Percentiles rank a stretch among this genome's conserved stretches.
Conservation (phyloP, 2,329 filamentous ascomycete species). For the Ustulina deusta region DNA sequence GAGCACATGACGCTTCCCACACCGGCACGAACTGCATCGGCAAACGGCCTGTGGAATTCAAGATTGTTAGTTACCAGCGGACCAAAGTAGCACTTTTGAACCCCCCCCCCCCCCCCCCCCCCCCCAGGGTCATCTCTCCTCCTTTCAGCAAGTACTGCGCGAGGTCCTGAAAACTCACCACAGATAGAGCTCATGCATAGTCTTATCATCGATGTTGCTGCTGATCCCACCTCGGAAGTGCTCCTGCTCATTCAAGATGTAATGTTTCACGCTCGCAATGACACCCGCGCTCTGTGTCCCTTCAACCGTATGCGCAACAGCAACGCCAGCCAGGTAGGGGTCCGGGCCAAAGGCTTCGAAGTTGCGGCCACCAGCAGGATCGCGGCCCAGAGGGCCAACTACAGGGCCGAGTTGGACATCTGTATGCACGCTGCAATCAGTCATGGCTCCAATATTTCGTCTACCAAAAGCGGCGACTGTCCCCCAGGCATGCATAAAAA, state of each 20-base stretch:
- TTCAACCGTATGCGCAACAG: conserved; percentile 77
- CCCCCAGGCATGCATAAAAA: background rate
- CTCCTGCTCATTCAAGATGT: conserved; percentile 74
- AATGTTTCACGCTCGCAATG: conserved; percentile 82
- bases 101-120: fast-evolving
- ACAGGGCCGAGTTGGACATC: conserved; percentile 75
- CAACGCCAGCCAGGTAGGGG: conserved; percentile 77
- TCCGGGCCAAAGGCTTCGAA: conserved; percentile 80
- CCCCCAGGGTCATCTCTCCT: too few species aligned
- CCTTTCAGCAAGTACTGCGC: background rate
- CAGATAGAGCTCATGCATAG: conserved; percentile 79
- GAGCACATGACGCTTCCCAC: conserved; percentile 74
- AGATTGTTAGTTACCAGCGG: conserved; percentile 3
- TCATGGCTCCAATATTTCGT: background rate
- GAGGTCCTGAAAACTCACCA: conserved; percentile 57
- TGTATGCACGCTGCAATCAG: conserved; percentile 19
- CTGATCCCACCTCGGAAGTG: conserved; percentile 41
- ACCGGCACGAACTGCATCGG: conserved; percentile 75
- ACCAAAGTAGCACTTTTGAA: background rate
- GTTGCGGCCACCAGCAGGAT: conserved; percentile 75
- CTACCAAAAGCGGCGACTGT: too few species aligned
- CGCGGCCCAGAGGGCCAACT: conserved; percentile 72
- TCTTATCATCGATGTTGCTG: conserved; percentile 75
- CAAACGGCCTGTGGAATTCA: conserved; percentile 69
- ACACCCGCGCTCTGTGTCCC: conserved; percentile 83